Percentiles rank a stretch among this genome's conserved stretches.
phyloP scores from a whole-genome alignment of 179 eudicot genomes.

The Amaranthus tricolor region DNA sequence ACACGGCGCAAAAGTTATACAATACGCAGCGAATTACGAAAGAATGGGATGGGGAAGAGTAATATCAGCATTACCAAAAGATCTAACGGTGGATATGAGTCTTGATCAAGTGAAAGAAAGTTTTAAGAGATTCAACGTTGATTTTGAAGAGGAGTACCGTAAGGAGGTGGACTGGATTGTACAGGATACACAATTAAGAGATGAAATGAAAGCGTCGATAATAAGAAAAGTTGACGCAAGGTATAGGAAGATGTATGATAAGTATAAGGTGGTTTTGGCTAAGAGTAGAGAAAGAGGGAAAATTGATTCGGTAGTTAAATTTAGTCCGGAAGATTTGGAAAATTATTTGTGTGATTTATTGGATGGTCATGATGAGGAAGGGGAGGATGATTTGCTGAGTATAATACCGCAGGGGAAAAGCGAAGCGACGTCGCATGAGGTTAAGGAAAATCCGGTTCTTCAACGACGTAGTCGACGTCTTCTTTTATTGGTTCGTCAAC shows the following conservation, averaged over 20 bases:
- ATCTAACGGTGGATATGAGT: conserved; percentile 37
- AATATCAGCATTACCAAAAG: conserved; percentile 43
- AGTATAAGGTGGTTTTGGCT: conserved; percentile 25
- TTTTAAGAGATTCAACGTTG: conserved; percentile 46
- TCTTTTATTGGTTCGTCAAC: conserved; percentile 27
- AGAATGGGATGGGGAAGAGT: conserved; percentile 66
- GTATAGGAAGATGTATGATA: conserved; percentile 49
- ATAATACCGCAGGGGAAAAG: neutral
- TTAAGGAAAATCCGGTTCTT: conserved; percentile 13
- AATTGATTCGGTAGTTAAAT: conserved; percentile 41
- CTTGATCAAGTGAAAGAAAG: conserved; percentile 35
- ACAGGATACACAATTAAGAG: conserved; percentile 51
- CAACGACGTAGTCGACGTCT: conserved; percentile 32
- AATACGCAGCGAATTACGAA: conserved; percentile 56
- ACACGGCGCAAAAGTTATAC: conserved; percentile 46
- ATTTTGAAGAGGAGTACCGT: conserved; percentile 53
- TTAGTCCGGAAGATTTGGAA: conserved; percentile 68
- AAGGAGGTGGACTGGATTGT: conserved; percentile 59
- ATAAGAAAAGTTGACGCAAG: conserved; percentile 36
- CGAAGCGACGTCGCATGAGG: neutral
- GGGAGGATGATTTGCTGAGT: neutral
- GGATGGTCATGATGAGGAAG: conserved; percentile 28
- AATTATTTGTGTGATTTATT: conserved; percentile 56
- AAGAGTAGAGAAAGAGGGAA: conserved; percentile 26
- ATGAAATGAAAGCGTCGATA: conserved; percentile 52